Base-by-base conservation (phyloP, 2,329 filamentous ascomycete species). In the Amesomyces nigricolor region DNA sequence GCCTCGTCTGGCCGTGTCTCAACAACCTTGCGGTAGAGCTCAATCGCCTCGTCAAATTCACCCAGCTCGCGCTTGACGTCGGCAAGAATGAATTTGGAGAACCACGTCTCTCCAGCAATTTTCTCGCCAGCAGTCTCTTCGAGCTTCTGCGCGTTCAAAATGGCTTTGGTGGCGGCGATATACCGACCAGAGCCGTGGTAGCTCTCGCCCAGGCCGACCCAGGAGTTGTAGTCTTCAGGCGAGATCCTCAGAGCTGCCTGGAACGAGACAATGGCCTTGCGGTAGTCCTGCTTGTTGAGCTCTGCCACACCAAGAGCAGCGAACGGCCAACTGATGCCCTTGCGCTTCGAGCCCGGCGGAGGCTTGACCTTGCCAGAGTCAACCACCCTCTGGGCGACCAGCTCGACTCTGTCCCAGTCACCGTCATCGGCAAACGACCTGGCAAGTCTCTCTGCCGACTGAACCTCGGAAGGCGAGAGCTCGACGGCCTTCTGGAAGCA, bases 401-500 rank as follows among this genome's bases (percentile, higher is more conserved):
- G 82, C 72, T 97, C 94, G 7, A 99, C 95, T 49, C 95, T 84
- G 62, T 97, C 94, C 94, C 94, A 99, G 65, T 99, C 94, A 38
- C 88, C 85, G 62, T 91, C 86, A 52, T 95, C 85, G 0, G 95
- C 92, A 69, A 96, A 99, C 0, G 85, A 85, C 57, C 82, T 82
- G 1, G 94, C 91, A 14, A 99, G 79, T 29, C 90, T 82, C 70
- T 97, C 89, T 0, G 94, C 94, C 37, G 94, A 90, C 62, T 87
- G 78, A 1, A 96, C 82, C 67, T 99, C 94, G 0, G 88, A 86
- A 0, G 90, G 75, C 0, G 94, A 99, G 3, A 99, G 75, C 69
- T 99, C 94, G 48, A 99, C 88, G 0, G 94, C 94, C 68, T 97
- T 96, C 65, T 96, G 89, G 65, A 97, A 97, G 68, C 92, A 97